Evolutionary conservation across 345 rosid genomes (phyloP), one percentile per base, ranked within the genome.

Genomic region (Syzygium oleosum): DNA sequence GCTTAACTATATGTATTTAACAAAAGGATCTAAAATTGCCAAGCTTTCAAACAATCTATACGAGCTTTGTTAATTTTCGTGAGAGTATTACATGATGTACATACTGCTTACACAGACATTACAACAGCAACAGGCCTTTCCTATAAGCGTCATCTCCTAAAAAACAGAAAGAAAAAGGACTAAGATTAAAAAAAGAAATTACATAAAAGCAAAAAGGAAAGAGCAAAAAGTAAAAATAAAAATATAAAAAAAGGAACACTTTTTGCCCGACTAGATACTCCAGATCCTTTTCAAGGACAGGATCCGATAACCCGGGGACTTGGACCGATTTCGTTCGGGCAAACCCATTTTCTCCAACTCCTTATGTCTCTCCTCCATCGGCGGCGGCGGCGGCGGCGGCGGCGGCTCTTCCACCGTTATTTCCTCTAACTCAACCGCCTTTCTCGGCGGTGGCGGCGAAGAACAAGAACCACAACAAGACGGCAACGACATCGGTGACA

Each of bases 241-340:
- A 58, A 58, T 6, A 6, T 6, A 11, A 58, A 23, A 58, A 11
- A 8, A 10, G 13, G 59, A 55, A 8, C 25, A 55, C 11, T 8
- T 23, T 38, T 38, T 73, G 83, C 27, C 27, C 61, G 15, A 19
- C 63, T 88, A 88, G 84, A 88, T 59, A 85, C 89, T 90, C 85
- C 90, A 90, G 43, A 93, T 89, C 77, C 94, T 88, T 88, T 89
- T 91, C 86, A 90, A 88, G 53, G 91, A 80, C 10, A 88, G 54
- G 87, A 87, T 85, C 92, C 87, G 90, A 84, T 85, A 85, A 84
- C 91, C 91, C 88, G 91, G 65, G 22, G 85, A 83, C 52, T 90
- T 90, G 54, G 87, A 89, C 90, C 89, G 87, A 73, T 25, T 80
- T 34, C 88, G 6, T 54, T 49, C 54, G 88, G 56, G 31, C 87